Evolutionary conservation across 495 filamentous ascomycete species (phyloP).

Genomic region (Aspergillus ellipticus): DNA sequence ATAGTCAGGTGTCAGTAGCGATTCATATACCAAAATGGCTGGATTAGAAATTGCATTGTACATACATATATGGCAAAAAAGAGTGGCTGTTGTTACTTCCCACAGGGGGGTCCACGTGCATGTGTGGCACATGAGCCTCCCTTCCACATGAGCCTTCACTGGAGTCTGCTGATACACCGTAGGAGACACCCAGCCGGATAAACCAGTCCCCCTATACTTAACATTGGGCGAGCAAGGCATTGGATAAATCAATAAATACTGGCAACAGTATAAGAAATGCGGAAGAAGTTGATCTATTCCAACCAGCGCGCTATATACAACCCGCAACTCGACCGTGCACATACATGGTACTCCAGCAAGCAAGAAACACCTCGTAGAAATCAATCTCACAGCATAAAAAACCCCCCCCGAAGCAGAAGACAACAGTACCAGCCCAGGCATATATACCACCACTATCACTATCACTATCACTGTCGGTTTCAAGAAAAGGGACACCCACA

Average conservation of each 20-base stretch:
- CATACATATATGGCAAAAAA: constrained; percentile 3
- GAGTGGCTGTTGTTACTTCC: not conserved
- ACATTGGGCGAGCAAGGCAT: too few species aligned
- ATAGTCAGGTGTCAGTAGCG: not conserved
- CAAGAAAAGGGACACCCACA: too few species aligned
- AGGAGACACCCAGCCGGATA: too few species aligned
- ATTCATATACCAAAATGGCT: not conserved
- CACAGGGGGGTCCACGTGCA: not conserved
- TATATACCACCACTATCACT: too few species aligned
- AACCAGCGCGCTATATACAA: constrained; percentile 15
- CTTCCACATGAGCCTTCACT: too few species aligned
- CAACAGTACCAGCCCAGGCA: not conserved
- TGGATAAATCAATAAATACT: not conserved
- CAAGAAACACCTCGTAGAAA: not conserved
- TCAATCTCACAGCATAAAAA: not conserved
- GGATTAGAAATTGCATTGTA: constrained; percentile 6
- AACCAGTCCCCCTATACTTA: too few species aligned
- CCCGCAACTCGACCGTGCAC: not conserved
- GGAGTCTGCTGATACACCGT: too few species aligned
- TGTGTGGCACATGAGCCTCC: not conserved
- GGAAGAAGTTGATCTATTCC: not conserved
- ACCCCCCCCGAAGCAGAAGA: not conserved
- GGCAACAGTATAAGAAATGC: not conserved
- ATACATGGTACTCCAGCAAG: not conserved
- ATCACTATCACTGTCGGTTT: too few species aligned